These are phyloP conservation scores for Glycine tomentella DNA, from an alignment of 306 rosid species.

Conservation along the genomic window DNA sequence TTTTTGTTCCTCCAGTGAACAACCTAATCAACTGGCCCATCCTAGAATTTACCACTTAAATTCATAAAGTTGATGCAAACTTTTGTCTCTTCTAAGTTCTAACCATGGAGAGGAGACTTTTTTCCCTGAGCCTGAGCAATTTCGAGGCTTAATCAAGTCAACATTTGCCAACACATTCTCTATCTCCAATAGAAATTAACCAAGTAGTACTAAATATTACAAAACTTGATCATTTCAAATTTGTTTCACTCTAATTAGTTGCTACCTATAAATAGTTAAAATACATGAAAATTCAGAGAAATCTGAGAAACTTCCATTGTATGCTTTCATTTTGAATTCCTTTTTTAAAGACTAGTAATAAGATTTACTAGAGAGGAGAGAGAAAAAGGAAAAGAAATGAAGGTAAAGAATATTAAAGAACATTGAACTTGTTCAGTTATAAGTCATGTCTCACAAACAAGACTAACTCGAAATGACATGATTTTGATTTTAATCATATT, in stretches of 20 bases:
- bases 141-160: constrained; percentile 39
- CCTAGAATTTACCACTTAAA: too few species aligned
- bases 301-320: neutral
- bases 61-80: neutral
- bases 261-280: constrained; percentile 10
- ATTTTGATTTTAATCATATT: constrained; percentile 6
- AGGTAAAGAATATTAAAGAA: neutral
- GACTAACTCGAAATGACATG: neutral
- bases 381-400: neutral
- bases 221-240: neutral
- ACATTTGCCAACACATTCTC: constrained; percentile 38
- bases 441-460: neutral
- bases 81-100: constrained; percentile 20
- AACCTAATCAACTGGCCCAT: too few species aligned
- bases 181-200: constrained; percentile 8
- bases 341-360: neutral
- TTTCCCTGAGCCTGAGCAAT: neutral
- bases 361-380: neutral
- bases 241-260: neutral
- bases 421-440: neutral
- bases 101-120: constrained; percentile 38
- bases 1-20: too few species aligned
- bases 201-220: neutral
- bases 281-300: neutral
- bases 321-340: neutral